Conservation (phyloP, 352 stramenopile species). For the Globisporangium iwayamae region DNA sequence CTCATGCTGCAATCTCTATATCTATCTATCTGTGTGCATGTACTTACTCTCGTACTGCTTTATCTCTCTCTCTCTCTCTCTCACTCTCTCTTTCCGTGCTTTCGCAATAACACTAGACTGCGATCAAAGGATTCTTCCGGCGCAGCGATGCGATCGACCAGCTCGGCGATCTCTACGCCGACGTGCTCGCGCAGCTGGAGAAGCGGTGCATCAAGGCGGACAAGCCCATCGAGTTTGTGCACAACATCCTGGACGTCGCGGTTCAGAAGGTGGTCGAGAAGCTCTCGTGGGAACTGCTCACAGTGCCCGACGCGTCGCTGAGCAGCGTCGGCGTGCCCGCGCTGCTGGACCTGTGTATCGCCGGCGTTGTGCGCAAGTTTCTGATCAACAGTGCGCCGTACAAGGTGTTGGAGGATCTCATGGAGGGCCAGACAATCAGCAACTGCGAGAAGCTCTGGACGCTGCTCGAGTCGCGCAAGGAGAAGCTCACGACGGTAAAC, state of each 20-base stretch:
- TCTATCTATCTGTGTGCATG: background rate
- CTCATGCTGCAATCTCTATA: background rate
- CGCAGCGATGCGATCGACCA: conserved; percentile 43
- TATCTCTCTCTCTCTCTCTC: conserved; percentile 9
- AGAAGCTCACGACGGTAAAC: conserved; percentile 60
- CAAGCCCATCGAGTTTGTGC: conserved; percentile 38
- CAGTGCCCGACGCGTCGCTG: conserved; percentile 45
- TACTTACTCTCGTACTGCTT: background rate
- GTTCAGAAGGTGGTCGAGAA: conserved; percentile 79
- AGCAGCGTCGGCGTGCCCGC: conserved; percentile 56
- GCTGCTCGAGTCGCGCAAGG: conserved; percentile 72
- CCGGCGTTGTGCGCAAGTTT: conserved; percentile 58
- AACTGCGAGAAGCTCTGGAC: conserved; percentile 87
- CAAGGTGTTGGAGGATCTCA: conserved; percentile 83
- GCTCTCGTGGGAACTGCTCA: conserved; percentile 77
- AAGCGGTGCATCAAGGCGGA: conserved; percentile 25
- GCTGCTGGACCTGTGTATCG: conserved; percentile 80
- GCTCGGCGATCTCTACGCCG: conserved; percentile 45
- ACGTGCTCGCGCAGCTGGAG: conserved; percentile 31
- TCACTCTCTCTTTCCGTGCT: background rate
- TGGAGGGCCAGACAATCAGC: conserved; percentile 83
- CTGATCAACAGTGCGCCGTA: conserved; percentile 75
- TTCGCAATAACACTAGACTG: conserved; percentile 25
- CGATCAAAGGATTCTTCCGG: conserved; percentile 60
- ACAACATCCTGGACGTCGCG: conserved; percentile 70